Base-by-base conservation (phyloP, 768 basidiomycete genomes). In the Suillus discolor region DNA sequence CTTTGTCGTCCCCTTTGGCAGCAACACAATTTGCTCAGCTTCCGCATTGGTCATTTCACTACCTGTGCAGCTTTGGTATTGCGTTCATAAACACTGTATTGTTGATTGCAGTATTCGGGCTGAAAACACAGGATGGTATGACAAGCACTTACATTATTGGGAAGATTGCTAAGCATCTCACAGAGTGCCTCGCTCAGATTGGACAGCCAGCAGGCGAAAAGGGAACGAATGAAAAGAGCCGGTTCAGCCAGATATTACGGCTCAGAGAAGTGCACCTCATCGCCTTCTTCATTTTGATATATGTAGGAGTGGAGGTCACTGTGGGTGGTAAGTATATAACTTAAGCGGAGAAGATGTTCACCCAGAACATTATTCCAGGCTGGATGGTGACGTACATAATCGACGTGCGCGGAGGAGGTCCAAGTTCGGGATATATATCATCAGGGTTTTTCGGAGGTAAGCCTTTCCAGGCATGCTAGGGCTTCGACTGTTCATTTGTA, bases 371-470 rank as follows among this genome's bases (percentile, higher is more conserved):
- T 42, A 11, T 25, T 62, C 31, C 57, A 86, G 88, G 89, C 9
- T 91, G 89, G 89, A 89, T 89, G 51, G 88, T 89, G 6, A 88
- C 89, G 0, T 90, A 81, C 65, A 78, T 83, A 20, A 79, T 81
- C 60, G 70, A 82, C 23, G 74, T 78, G 20, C 77, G 83, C 45
- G 76, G 76, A n/a, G 83, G 82, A 28, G 83, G 83, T 15, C 62
- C 79, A 11, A 78, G 78, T 12, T 80, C 81, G 18, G 82, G 84
- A 39, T 88, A 89, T 70, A 77, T 79, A 8, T 79, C 81, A 7
- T 72, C 83, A 20, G 81, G 78, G 6, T 73, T 85, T 63, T 77
- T 72, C 49, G 71, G 67, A 55, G 76, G 75, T 77, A 54, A 6
- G 63, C 28, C 6, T 5, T 62, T 6, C 54, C 6, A 0, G 45